A percentile compares a stretch with the other conserved stretches of the same genome.
Evolutionary conservation across 495 filamentous ascomycete genomes (phyloP).

Genomic region (Penicillium robsamsonii): DNA sequence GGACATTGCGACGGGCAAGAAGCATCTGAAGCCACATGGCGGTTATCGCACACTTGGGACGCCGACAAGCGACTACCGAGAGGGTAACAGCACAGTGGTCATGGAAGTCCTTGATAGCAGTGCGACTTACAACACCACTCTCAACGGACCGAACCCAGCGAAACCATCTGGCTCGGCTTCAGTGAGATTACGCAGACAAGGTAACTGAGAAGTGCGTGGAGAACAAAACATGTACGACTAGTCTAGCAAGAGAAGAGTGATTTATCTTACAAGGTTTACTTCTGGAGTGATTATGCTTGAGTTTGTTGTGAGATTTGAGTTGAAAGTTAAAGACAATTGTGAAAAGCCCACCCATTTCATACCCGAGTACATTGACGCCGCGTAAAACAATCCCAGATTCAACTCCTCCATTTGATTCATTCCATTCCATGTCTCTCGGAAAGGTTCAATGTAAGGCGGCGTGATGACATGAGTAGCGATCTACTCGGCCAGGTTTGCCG

Average conservation of each 20-base stretch:
- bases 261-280: neutral
- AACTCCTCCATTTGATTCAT: neutral
- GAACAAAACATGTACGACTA: neutral
- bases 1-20: conserved; percentile 60
- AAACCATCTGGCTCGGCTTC: conserved; percentile 18
- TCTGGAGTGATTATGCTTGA: neutral
- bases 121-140: conserved; percentile 55
- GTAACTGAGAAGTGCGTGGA: neutral
- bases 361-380: neutral
- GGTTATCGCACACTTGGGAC: conserved; percentile 51
- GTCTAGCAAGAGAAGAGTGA: neutral
- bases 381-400: neutral
- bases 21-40: conserved; percentile 19
- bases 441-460: neutral
- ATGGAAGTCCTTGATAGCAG: conserved; percentile 45
- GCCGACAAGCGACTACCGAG: conserved; percentile 49
- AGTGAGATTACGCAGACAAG: neutral
- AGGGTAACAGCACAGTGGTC: conserved; percentile 59
- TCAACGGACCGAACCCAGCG: conserved; percentile 43
- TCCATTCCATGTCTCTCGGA: neutral
- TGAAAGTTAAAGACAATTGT: neutral
- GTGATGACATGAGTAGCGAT: neutral
- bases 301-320: neutral
- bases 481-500: neutral
- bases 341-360: neutral